A percentile compares a stretch with the other conserved stretches of the same genome.
phyloP scores from a whole-genome alignment of 2,329 filamentous ascomycete species.

The Cladorrhinum sp. region DNA sequence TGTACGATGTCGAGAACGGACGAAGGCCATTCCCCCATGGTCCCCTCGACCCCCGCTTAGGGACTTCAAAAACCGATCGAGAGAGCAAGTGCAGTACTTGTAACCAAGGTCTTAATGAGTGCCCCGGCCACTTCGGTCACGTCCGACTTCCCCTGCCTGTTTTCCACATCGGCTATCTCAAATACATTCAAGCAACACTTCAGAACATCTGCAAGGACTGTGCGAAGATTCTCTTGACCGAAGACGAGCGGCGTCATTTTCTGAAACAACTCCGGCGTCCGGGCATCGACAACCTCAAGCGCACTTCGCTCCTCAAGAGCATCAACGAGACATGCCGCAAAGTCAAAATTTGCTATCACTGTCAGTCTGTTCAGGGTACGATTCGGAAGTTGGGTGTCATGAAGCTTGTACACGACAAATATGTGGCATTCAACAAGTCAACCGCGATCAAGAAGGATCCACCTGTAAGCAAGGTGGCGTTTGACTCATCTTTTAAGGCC shows the following conservation, averaged over 20 bases:
- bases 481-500: slow-evolving; percentile 79
- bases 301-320: slow-evolving; percentile 79
- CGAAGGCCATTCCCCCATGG: slow-evolving; percentile 77
- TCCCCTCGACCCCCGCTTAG: slow-evolving; percentile 82
- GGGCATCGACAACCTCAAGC: slow-evolving; percentile 80
- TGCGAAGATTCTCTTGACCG: slow-evolving; percentile 76
- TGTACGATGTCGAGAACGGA: slow-evolving; percentile 84
- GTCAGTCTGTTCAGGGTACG: slow-evolving; percentile 78
- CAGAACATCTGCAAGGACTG: slow-evolving; percentile 98
- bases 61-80: slow-evolving; percentile 80
- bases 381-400: slow-evolving; percentile 91
- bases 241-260: slow-evolving; percentile 72
- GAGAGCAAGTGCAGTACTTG: slow-evolving; percentile 71
- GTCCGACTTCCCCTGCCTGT: slow-evolving; percentile 86
- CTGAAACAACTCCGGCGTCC: slow-evolving; percentile 78
- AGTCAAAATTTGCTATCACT: slow-evolving; percentile 76
- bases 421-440: slow-evolving; percentile 81
- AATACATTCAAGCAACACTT: slow-evolving; percentile 85
- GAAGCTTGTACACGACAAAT: slow-evolving; percentile 93
- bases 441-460: slow-evolving; percentile 80
- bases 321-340: slow-evolving; percentile 91
- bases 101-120: slow-evolving; percentile 73
- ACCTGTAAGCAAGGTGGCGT: slow-evolving; percentile 76
- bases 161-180: slow-evolving; percentile 95
- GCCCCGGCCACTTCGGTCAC: slow-evolving; percentile 94